These are phyloP conservation scores for Taiozyma sp. DNA, from an alignment of 1,139 yeast species.

Conservation along the genomic window DNA sequence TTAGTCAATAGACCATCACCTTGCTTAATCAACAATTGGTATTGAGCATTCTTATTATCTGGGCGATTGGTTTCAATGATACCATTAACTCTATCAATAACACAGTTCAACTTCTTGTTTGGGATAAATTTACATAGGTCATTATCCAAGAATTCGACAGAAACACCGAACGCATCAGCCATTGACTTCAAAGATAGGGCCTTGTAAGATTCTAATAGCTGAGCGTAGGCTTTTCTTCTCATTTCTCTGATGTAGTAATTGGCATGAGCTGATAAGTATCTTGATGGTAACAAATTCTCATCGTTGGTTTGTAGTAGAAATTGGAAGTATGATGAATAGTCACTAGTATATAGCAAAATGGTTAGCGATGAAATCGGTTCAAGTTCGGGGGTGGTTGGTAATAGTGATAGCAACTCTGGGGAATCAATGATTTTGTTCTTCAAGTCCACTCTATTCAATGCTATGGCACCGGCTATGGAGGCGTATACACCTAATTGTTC, in stretches of 20 bases:
- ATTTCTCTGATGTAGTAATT: constrained; percentile 85
- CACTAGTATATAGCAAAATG: constrained; percentile 85
- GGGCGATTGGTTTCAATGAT: constrained; percentile 95
- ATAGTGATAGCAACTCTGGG: constrained; percentile 84
- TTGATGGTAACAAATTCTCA: constrained; percentile 64
- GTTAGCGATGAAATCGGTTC: constrained; percentile 84
- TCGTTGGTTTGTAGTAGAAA: constrained; percentile 78
- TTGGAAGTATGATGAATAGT: constrained; percentile 77
- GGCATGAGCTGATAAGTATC: constrained; percentile 76
- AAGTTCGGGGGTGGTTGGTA: constrained; percentile 65
- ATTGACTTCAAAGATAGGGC: constrained; percentile 84
- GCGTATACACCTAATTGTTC: constrained; percentile 90
- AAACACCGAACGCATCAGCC: constrained; percentile 92
- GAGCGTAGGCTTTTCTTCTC: constrained; percentile 94
- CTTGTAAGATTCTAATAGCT: constrained; percentile 89
- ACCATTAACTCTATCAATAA: constrained; percentile 93
- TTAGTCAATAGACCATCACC: constrained; percentile 93
- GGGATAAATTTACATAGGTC: constrained; percentile 92
- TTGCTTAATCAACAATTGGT: constrained; percentile 81
- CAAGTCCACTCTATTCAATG: constrained; percentile 80
- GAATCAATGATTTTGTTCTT: constrained; percentile 86
- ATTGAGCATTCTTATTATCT: constrained; percentile 93
- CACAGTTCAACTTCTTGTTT: constrained; percentile 88
- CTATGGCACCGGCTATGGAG: constrained; percentile 76
- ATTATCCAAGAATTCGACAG: constrained; percentile 72